Conservation (phyloP, 2,329 filamentous ascomycete species). For the Ceratocystis destructans region DNA sequence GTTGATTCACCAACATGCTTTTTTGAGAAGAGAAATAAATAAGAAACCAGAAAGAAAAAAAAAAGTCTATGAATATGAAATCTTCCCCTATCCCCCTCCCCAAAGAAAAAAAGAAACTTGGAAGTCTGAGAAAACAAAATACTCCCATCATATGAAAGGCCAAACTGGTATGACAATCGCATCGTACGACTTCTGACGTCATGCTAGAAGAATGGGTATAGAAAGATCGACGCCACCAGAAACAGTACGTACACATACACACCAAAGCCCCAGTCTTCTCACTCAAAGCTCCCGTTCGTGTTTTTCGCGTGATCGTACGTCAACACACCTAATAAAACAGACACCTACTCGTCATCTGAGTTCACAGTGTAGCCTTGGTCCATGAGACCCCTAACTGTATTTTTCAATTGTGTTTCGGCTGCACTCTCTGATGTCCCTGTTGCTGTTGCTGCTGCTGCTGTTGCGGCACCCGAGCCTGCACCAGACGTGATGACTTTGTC, state of each 20-base stretch:
- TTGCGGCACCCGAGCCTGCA: constrained; percentile 51
- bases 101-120: not conserved
- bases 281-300: not conserved
- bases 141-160: not conserved
- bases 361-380: constrained; percentile 7
- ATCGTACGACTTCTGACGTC: constrained; percentile 3
- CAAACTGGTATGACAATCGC: not conserved
- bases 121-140: not conserved
- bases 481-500: constrained; percentile 43
- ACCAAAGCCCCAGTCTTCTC: not conserved
- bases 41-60: not conserved
- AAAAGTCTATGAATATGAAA: not conserved
- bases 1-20: not conserved
- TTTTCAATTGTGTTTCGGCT: constrained; percentile 11
- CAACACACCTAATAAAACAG: not conserved
- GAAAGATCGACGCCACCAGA: not conserved
- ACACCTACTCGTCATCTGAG: not conserved
- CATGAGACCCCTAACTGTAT: constrained; percentile 16
- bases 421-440: not conserved
- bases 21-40: not conserved
- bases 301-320: too few relatives aligned
- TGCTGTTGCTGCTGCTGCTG: constrained; percentile 27
- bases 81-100: not conserved
- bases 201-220: constrained; percentile 3
- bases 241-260: not conserved